Conservation (phyloP, 306 rosid species). For the Purshia tridentata region DNA sequence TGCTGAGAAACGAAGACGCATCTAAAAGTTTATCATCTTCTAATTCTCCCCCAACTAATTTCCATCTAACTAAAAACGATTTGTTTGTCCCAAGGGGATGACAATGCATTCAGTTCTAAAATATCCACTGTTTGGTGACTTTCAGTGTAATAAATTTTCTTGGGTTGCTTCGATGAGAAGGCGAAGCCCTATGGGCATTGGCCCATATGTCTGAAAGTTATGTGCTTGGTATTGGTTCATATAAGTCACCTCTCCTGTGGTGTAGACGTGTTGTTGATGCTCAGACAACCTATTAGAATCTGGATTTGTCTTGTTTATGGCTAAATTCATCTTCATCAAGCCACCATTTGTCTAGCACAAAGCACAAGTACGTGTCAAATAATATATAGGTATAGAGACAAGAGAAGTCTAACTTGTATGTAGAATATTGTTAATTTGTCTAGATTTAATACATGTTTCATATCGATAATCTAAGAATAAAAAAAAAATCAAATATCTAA, state of each 20-base stretch:
- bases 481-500: no score
- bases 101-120: constrained; percentile 30
- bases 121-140: constrained; percentile 59
- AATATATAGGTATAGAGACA: not conserved
- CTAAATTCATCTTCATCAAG: not conserved
- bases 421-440: no score
- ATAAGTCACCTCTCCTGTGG: constrained; percentile 20
- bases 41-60: constrained; percentile 12
- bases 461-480: no score
- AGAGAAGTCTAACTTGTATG: no score
- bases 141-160: constrained; percentile 27
- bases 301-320: not conserved
- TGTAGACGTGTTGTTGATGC: constrained; percentile 15
- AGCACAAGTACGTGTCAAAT: not conserved
- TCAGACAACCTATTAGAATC: not conserved
- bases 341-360: not conserved
- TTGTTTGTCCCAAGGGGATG: constrained; percentile 34
- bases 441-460: no score
- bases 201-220: constrained; percentile 23
- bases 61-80: constrained; percentile 24
- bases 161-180: constrained; percentile 47
- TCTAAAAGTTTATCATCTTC: constrained; percentile 22
- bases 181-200: constrained; percentile 27
- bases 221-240: constrained; percentile 22
- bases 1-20: constrained; percentile 44